These are phyloP conservation scores for Chiua sp. DNA, from an alignment of 1,284 basidiomycete genomes.

Conservation along the genomic window DNA sequence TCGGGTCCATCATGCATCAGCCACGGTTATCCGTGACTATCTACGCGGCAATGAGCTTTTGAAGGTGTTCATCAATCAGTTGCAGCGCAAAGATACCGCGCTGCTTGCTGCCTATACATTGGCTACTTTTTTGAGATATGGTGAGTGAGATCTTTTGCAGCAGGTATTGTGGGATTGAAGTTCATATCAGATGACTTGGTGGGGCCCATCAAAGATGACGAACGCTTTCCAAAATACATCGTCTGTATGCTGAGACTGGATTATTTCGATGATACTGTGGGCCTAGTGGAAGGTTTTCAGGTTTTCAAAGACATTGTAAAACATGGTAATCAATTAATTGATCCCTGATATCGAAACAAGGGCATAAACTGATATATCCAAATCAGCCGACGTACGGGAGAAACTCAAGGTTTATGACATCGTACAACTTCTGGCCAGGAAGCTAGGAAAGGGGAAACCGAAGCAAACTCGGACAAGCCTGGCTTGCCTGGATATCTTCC, in stretches of 20 bases:
- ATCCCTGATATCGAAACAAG: too few relatives aligned
- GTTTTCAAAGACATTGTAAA: slow-evolving; percentile 28
- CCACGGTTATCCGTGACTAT: background rate
- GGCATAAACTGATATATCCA: too few relatives aligned
- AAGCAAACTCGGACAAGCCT: too few relatives aligned
- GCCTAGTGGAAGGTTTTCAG: slow-evolving; percentile 33
- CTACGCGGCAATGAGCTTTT: background rate
- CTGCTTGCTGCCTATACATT: slow-evolving; percentile 22
- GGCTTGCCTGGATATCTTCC: too few relatives aligned
- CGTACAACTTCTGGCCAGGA: too few relatives aligned
- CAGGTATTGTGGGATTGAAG: too few relatives aligned
- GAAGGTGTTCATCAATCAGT: slow-evolving; percentile 9
- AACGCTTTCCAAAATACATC: slow-evolving; percentile 16
- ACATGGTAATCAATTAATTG: too few relatives aligned
- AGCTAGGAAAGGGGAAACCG: too few relatives aligned
- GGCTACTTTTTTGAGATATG: slow-evolving; percentile 13
- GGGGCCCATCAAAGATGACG: slow-evolving; percentile 3
- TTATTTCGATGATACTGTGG: too few relatives aligned
- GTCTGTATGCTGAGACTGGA: slow-evolving; percentile 27
- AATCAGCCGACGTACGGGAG: too few relatives aligned
- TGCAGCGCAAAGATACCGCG: slow-evolving; percentile 14
- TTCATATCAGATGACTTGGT: slow-evolving; percentile 23
- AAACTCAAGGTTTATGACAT: too few relatives aligned
- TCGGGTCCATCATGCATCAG: too few relatives aligned
- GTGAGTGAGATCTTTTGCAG: slow-evolving; percentile 8